phyloP scores from a whole-genome alignment of 2,329 filamentous ascomycete species.

The Neobulgaria alba region DNA sequence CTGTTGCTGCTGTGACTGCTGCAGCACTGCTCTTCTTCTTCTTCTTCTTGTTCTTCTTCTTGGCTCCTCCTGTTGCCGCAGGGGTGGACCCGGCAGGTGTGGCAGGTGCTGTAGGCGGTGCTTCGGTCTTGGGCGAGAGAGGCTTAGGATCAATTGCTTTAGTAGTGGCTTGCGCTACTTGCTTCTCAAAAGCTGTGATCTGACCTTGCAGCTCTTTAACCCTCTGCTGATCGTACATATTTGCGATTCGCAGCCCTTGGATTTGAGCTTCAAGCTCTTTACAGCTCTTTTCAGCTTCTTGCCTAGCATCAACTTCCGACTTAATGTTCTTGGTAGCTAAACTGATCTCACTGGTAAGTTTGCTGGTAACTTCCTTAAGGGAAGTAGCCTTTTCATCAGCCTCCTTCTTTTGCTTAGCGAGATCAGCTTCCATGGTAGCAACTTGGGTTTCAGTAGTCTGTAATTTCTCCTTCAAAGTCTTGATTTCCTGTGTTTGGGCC shows the following conservation, averaged over 20 bases:
- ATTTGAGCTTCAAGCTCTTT: conserved; percentile 18
- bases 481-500: conserved; percentile 21
- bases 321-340: too few relatives aligned
- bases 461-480: conserved; percentile 22
- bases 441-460: conserved; percentile 19
- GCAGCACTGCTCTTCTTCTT: conserved; percentile 60
- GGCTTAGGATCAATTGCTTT: too few relatives aligned
- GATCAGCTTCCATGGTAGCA: conserved; percentile 13
- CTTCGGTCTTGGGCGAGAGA: too few relatives aligned
- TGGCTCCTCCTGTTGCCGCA: conserved; percentile 28
- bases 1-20: conserved; percentile 21
- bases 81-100: conserved; percentile 35
- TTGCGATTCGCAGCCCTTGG: conserved; percentile 17
- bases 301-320: too few relatives aligned
- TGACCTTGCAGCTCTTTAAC: conserved; percentile 20
- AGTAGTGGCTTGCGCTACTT: conserved; percentile 12
- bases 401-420: conserved; percentile 18
- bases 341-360: too few relatives aligned
- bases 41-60: conserved; percentile 82
- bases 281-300: conserved; percentile 15
- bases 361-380: too few relatives aligned
- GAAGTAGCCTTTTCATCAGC: conserved; percentile 16
- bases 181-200: conserved; percentile 14
- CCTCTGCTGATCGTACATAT: conserved; percentile 12
- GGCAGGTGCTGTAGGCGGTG: conserved; percentile 5